Percentiles rank a stretch among this genome's conserved stretches.
Evolutionary conservation across 2,329 filamentous ascomycete species (phyloP).

Genomic region (Arachnomyces sp.): DNA sequence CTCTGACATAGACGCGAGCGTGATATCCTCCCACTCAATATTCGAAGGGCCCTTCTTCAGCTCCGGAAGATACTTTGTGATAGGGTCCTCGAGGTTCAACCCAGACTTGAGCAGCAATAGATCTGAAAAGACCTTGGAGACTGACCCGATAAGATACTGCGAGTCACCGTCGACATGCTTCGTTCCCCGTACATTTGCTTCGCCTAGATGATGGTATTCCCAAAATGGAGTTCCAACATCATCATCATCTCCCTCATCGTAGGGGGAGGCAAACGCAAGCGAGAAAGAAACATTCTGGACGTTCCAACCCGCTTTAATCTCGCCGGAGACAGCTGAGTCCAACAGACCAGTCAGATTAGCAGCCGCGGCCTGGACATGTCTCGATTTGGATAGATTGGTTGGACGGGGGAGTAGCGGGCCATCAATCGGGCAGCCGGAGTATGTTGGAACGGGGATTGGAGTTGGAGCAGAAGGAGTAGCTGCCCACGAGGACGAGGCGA

Average conservation of each 20-base stretch:
- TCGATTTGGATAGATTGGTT: slow-evolving; percentile 18
- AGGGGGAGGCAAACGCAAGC: slow-evolving; percentile 26
- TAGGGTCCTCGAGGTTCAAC: slow-evolving; percentile 24
- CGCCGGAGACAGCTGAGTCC: slow-evolving; percentile 23
- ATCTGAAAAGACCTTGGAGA: slow-evolving; percentile 35
- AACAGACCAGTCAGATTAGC: slow-evolving; percentile 22
- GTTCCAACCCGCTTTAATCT: slow-evolving; percentile 29
- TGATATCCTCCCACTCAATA: slow-evolving; percentile 32
- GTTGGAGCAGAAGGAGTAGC: slow-evolving; percentile 4
- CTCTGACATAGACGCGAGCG: slow-evolving; percentile 30
- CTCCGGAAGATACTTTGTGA: slow-evolving; percentile 30
- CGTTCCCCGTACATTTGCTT: slow-evolving; percentile 29
- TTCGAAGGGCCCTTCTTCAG: slow-evolving; percentile 18
- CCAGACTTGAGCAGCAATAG: slow-evolving; percentile 31
- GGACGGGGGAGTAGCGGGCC: slow-evolving; percentile 27
- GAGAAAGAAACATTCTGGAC: slow-evolving; percentile 35
- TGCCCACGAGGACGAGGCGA: no score
- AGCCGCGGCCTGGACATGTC: slow-evolving; percentile 22
- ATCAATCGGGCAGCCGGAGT: slow-evolving; percentile 14
- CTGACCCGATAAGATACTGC: slow-evolving; percentile 37
- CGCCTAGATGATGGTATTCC: slow-evolving; percentile 37
- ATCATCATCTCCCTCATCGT: slow-evolving; percentile 14
- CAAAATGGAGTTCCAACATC: slow-evolving; percentile 26
- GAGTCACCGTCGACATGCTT: slow-evolving; percentile 26
- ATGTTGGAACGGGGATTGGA: slow-evolving; percentile 9